A percentile compares a stretch with the other conserved stretches of the same genome.
These are phyloP conservation scores for Penicillium expansum DNA, from an alignment of 2,329 filamentous ascomycete genomes.

Conservation along the genomic window DNA sequence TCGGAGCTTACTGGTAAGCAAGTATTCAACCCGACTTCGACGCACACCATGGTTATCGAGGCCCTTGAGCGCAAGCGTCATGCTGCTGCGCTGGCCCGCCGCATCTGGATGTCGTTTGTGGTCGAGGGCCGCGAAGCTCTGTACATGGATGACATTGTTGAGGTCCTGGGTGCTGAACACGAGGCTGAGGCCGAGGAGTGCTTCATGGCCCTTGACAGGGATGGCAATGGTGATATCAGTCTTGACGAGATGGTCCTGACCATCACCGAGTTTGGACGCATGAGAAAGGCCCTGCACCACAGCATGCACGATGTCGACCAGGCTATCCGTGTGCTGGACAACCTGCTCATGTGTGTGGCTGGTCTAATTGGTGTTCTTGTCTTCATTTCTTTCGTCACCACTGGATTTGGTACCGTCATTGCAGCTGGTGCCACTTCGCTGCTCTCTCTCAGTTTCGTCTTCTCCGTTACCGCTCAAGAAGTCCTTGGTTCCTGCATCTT, in stretches of 20 bases:
- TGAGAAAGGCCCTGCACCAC: slow-evolving; percentile 81
- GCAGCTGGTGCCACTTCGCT: slow-evolving; percentile 88
- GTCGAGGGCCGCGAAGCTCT: slow-evolving; percentile 81
- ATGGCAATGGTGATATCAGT: slow-evolving; percentile 90
- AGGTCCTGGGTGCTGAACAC: slow-evolving; percentile 77
- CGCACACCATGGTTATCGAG: slow-evolving; percentile 84
- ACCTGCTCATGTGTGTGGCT: slow-evolving; percentile 77
- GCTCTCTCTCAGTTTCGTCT: slow-evolving; percentile 94
- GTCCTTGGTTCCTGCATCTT: slow-evolving; percentile 98
- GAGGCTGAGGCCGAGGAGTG: slow-evolving; percentile 79
- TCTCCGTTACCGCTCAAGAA: slow-evolving; percentile 87
- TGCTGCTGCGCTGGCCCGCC: slow-evolving; percentile 86
- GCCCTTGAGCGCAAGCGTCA: slow-evolving; percentile 81
- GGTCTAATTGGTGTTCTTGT: slow-evolving; percentile 78
- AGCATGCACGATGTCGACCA: slow-evolving; percentile 98
- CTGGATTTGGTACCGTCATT: slow-evolving; percentile 77
- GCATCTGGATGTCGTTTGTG: slow-evolving; percentile 98
- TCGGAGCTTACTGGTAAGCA: slow-evolving; percentile 94
- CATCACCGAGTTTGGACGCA: slow-evolving; percentile 76
- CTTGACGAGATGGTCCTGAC: slow-evolving; percentile 93
- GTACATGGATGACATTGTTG: slow-evolving; percentile 74
- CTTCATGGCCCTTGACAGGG: slow-evolving; percentile 76
- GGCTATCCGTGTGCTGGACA: slow-evolving; percentile 86
- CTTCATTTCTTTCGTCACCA: slow-evolving; percentile 87
- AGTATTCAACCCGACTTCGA: slow-evolving; percentile 87